phyloP scores from a whole-genome alignment of 345 rosid species.

The Draba incana region DNA sequence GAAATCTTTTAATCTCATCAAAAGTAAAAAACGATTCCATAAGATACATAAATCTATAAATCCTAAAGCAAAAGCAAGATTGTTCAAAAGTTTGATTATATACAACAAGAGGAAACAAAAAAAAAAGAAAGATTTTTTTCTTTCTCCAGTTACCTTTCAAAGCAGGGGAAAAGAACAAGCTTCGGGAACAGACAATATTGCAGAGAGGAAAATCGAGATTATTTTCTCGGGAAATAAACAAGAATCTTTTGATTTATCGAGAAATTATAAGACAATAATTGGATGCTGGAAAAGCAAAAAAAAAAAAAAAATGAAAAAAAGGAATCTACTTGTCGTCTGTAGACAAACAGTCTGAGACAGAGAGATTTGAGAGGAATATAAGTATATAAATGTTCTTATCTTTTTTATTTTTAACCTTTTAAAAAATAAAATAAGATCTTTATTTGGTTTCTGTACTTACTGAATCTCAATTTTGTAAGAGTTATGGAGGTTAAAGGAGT shows the following conservation, averaged over 20 bases:
- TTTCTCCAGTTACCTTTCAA: constrained; percentile 22
- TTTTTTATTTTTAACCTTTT: constrained; percentile 1
- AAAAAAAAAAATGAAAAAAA: neutral
- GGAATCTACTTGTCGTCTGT: constrained; percentile 44
- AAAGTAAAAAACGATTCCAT: constrained; percentile 32
- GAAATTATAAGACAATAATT: constrained; percentile 43
- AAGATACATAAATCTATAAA: constrained; percentile 26
- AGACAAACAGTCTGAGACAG: constrained; percentile 44
- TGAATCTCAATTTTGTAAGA: constrained; percentile 20
- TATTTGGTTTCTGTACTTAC: constrained; percentile 33
- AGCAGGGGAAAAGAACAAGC: constrained; percentile 24
- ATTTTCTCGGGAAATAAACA: constrained; percentile 29
- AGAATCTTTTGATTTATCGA: constrained; percentile 35
- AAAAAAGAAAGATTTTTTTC: neutral
- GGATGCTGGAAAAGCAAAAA: constrained; percentile 37
- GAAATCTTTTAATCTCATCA: constrained; percentile 7
- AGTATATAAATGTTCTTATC: constrained; percentile 33
- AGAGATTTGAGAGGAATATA: constrained; percentile 35
- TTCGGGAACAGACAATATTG: constrained; percentile 24
- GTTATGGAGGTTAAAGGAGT: constrained; percentile 27
- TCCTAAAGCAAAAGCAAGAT: constrained; percentile 6
- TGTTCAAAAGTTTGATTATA: constrained; percentile 20
- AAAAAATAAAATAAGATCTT: constrained; percentile 7
- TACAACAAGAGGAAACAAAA: neutral
- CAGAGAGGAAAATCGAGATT: constrained; percentile 34